Percentiles rank a stretch among this genome's conserved stretches.
Evolutionary conservation across 495 filamentous ascomycete species (phyloP).

Genomic region (Penicillium arizonense): DNA sequence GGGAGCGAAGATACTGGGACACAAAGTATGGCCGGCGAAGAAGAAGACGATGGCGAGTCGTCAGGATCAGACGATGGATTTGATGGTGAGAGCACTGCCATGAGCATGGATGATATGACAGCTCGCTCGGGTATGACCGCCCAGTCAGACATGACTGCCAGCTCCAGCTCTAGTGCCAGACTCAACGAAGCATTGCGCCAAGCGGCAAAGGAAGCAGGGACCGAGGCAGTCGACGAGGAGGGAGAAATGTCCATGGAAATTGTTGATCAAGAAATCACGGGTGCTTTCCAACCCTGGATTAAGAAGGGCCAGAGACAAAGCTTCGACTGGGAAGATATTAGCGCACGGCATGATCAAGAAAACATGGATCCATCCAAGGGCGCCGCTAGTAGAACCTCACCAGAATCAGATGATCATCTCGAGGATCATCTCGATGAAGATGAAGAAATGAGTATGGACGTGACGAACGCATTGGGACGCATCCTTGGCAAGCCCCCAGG

Average conservation of each 20-base stretch:
- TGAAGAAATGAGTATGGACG: constrained; percentile 81
- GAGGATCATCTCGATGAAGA: constrained; percentile 35
- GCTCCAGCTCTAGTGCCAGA: constrained; percentile 61
- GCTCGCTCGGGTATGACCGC: constrained; percentile 59
- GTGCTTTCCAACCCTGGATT: constrained; percentile 68
- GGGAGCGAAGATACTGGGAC: constrained; percentile 56
- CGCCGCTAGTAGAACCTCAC: neutral
- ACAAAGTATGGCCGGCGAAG: constrained; percentile 47
- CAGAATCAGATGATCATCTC: constrained; percentile 19
- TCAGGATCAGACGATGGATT: constrained; percentile 54
- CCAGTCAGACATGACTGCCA: constrained; percentile 54
- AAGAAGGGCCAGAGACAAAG: constrained; percentile 49
- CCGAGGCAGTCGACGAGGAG: constrained; percentile 55
- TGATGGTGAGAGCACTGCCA: constrained; percentile 69
- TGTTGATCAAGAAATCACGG: constrained; percentile 77
- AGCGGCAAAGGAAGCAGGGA: constrained; percentile 72
- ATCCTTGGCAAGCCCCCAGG: constrained; percentile 59
- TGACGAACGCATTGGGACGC: constrained; percentile 78
- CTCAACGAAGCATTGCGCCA: constrained; percentile 75
- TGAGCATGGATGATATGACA: constrained; percentile 74
- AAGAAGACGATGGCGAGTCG: constrained; percentile 51
- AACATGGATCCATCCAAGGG: constrained; percentile 56
- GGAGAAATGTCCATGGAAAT: constrained; percentile 69
- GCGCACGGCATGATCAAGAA: constrained; percentile 57
- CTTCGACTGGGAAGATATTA: constrained; percentile 49